Evolutionary conservation across 2,329 filamentous ascomycete species (phyloP).

Genomic region (Diaporthe destruens): DNA sequence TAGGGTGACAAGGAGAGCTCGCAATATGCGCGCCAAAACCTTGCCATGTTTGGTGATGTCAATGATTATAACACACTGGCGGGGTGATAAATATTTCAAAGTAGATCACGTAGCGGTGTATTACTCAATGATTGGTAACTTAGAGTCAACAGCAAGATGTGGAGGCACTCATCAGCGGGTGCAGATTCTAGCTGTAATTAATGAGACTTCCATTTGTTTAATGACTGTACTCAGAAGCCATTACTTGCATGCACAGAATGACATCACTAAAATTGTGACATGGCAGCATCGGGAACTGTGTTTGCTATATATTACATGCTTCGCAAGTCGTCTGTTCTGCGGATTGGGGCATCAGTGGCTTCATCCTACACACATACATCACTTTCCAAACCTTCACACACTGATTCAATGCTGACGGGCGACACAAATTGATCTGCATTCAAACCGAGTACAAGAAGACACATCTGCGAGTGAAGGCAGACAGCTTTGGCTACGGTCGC

Average conservation of each 20-base stretch:
- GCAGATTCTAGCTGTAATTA: neutral
- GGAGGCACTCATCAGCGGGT: neutral
- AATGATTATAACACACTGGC: neutral
- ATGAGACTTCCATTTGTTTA: neutral
- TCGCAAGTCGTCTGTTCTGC: no score
- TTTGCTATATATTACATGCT: no score
- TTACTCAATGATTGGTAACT: neutral
- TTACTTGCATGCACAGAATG: neutral
- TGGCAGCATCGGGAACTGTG: no score
- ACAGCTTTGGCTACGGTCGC: neutral
- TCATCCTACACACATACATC: no score
- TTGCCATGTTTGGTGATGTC: neutral
- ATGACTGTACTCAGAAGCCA: neutral
- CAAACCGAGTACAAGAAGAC: neutral
- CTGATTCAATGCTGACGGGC: no score
- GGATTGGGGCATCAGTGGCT: no score
- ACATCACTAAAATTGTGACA: no score
- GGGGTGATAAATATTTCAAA: neutral
- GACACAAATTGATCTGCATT: neutral
- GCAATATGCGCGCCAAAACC: neutral
- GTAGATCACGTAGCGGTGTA: neutral
- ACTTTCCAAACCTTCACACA: no score
- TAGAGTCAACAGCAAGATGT: neutral
- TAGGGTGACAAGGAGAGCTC: conserved; percentile 14
- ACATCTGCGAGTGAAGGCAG: neutral